phyloP scores from a whole-genome alignment of 805 yeast genomes.

The Yamadazyma phyllophila region DNA sequence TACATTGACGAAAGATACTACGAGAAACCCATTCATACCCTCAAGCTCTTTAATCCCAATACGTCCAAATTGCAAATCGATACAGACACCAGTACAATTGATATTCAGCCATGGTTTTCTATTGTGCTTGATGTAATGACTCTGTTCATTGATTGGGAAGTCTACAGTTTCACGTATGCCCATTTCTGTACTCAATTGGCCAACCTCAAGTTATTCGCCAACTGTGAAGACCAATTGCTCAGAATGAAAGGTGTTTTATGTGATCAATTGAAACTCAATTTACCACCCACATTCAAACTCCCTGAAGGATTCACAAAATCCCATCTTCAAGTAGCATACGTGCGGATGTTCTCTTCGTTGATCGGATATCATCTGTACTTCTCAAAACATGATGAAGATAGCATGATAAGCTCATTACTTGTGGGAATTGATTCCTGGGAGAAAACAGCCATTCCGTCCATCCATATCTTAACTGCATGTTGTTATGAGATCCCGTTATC shows the following conservation, averaged over 20 bases:
- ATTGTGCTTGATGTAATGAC: slow-evolving; percentile 50
- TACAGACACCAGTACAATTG: slow-evolving; percentile 25
- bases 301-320: slow-evolving; percentile 49
- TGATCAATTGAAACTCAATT: slow-evolving; percentile 53
- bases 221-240: slow-evolving; percentile 34
- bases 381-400: slow-evolving; percentile 59
- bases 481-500: slow-evolving; percentile 79
- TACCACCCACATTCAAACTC: slow-evolving; percentile 41
- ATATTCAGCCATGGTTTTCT: slow-evolving; percentile 51
- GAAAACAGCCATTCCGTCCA: slow-evolving; percentile 71
- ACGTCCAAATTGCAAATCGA: slow-evolving; percentile 18
- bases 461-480: slow-evolving; percentile 72
- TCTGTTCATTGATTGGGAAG: slow-evolving; percentile 64
- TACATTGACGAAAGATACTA: slow-evolving; percentile 47
- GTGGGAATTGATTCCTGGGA: slow-evolving; percentile 73
- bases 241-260: slow-evolving; percentile 49
- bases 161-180: slow-evolving; percentile 62
- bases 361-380: slow-evolving; percentile 58
- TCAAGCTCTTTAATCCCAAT: slow-evolving; percentile 17
- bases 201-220: slow-evolving; percentile 51
- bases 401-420: slow-evolving; percentile 56
- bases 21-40: slow-evolving; percentile 37
- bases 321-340: slow-evolving; percentile 64
- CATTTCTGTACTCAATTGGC: slow-evolving; percentile 72
- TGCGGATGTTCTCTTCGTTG: slow-evolving; percentile 60